phyloP scores from a whole-genome alignment of 2,329 filamentous ascomycete genomes.

The Trichoderma breve region DNA sequence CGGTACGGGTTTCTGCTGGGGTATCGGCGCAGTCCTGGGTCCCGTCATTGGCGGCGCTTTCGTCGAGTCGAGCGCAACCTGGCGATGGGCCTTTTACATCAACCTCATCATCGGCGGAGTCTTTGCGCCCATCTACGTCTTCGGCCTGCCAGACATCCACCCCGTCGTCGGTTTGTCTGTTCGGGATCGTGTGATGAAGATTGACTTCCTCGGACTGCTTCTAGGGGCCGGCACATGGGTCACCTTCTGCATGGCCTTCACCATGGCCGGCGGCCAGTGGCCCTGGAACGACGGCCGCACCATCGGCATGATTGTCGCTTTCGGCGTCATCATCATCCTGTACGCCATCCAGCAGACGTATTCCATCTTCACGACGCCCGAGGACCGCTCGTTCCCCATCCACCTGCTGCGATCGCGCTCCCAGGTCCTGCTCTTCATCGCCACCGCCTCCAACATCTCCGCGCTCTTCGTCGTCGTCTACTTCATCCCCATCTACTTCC shows the following conservation, averaged over 20 bases:
- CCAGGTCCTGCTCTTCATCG: constrained; percentile 22
- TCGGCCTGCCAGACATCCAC: constrained; percentile 7
- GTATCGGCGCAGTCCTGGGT: constrained; percentile 34
- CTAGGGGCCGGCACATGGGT: not conserved
- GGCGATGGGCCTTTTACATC: constrained; percentile 45
- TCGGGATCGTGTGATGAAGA: constrained; percentile 29
- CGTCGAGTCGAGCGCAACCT: constrained; percentile 22
- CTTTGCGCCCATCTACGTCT: constrained; percentile 12
- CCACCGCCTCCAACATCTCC: constrained; percentile 12
- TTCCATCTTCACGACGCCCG: constrained; percentile 2
- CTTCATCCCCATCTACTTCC: constrained; percentile 25
- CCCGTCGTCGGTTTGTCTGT: constrained; percentile 4
- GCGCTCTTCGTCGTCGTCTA: constrained; percentile 21
- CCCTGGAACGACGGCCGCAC: constrained; percentile 43
- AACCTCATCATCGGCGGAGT: constrained; percentile 43
- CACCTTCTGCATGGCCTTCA: constrained; percentile 43
- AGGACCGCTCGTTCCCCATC: constrained; percentile 4
- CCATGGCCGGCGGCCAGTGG: constrained; percentile 47
- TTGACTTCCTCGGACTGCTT: constrained; percentile 36
- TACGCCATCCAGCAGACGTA: constrained; percentile 3
- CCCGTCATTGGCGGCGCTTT: constrained; percentile 45
- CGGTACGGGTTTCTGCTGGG: constrained; percentile 22
- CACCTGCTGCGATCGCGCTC: constrained; percentile 5
- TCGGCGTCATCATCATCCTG: constrained; percentile 32
- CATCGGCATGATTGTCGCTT: constrained; percentile 45